Base-by-base conservation (phyloP, 148 eudicot genomes). In the Rhododendron griersonianum region DNA sequence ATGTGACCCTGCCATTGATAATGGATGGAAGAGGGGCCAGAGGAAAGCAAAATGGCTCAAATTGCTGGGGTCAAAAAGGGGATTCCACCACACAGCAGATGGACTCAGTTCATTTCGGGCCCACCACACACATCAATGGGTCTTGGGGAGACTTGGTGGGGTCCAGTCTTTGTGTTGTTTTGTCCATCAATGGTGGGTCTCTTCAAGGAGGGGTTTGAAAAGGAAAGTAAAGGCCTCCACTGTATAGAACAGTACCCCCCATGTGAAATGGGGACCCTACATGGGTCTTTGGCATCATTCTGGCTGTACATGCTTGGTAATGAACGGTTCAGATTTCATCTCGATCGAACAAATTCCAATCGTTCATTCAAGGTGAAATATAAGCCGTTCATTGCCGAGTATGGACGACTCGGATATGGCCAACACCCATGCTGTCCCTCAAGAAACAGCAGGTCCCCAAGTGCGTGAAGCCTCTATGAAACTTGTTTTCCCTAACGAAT, bases 61-160 rank as follows among this genome's bases (percentile, higher is more conserved):
- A 13, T 33, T 74, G 23, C 3, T 71, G 71, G 74, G 76, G 76
- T 3, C 76, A 30, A 76, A 76, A n/a, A 41, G 7, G 39, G 21
- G 39, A 80, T 80, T 80, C 82, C 59, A 50, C 81, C 81, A n/a
- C 80, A 77, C 37, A 50, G 37, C 39, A 7, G n/a, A 48, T 51
- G 82, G 82, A n/a, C 82, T 5, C 51, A 48, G 11, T 80, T 80
- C 82, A 80, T 80, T 80, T 80, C 2, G 82, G 82, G 37, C 61
- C 82, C 59, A 80, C 59, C 59, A 80, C 15, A 48, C 14, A 78
- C 11, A 78, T 75, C 45, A 37, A 75, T 1, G 18, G 41, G 7
- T 35, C 41, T 41, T 11, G 28, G 15, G 73, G 53, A 50, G 53
- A 10, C 53, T 50, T 5, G 75, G 37, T 28, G 37, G 75, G 75